phyloP scores from a whole-genome alignment of 495 filamentous ascomycete genomes.

The Melanomma pulvis-pyrius region DNA sequence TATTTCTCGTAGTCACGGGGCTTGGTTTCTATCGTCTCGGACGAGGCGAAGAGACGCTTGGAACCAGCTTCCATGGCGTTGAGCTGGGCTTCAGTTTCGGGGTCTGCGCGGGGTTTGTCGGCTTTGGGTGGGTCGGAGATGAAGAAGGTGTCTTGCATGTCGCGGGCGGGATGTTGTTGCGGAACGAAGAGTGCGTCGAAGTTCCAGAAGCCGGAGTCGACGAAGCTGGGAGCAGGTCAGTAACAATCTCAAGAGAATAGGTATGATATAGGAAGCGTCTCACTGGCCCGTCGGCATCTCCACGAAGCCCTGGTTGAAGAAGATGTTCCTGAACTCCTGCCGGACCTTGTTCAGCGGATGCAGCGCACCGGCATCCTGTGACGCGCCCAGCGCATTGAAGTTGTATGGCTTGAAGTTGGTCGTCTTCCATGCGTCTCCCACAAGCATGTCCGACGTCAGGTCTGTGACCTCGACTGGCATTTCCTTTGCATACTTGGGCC shows the following conservation, averaged over 20 bases:
- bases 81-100: constrained; percentile 45
- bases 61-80: constrained; percentile 45
- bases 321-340: constrained; percentile 91
- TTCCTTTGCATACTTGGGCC: constrained; percentile 80
- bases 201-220: constrained; percentile 98
- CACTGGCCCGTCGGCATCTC: constrained; percentile 79
- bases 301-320: constrained; percentile 90
- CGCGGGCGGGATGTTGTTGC: constrained; percentile 95
- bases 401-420: constrained; percentile 95
- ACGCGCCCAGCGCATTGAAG: constrained; percentile 86
- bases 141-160: constrained; percentile 97
- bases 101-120: constrained; percentile 75
- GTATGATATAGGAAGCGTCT: neutral
- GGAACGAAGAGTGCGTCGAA: constrained; percentile 97
- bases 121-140: constrained; percentile 83
- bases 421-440: constrained; percentile 78
- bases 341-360: constrained; percentile 96
- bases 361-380: constrained; percentile 77
- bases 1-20: constrained; percentile 74
- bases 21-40: constrained; percentile 42
- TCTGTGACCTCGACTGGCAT: constrained; percentile 94
- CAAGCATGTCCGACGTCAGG: constrained; percentile 89
- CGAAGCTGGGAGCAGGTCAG: constrained; percentile 57
- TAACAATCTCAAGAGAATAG: neutral
- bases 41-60: constrained; percentile 40